These are phyloP conservation scores for Hordeum vulgare DNA, from an alignment of 176 grass and related monocot genomes.

Conservation along the genomic window DNA sequence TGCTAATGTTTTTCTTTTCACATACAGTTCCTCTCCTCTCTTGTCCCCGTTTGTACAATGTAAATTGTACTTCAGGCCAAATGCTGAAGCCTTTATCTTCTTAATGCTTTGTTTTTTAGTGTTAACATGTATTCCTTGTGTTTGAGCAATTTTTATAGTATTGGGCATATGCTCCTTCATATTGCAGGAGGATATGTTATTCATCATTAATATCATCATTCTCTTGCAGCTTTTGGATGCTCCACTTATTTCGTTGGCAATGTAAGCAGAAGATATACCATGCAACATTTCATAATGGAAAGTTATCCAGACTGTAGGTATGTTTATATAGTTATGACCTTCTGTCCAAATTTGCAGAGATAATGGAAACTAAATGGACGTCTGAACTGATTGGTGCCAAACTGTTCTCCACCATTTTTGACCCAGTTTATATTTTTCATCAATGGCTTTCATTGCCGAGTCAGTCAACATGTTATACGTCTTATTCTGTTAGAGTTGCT, in stretches of 20 bases:
- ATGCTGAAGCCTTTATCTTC: background rate
- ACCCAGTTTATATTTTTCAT: constrained; percentile 87
- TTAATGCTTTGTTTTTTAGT: constrained; percentile 13
- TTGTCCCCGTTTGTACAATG: background rate
- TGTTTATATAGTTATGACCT: background rate
- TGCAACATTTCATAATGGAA: background rate
- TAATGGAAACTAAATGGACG: constrained; percentile 19
- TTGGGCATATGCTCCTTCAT: constrained; percentile 13
- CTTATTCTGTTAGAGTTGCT: background rate
- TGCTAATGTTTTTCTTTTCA: background rate
- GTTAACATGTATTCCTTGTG: background rate
- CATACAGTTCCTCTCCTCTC: background rate
- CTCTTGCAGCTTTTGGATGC: constrained; percentile 75
- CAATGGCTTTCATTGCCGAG: constrained; percentile 66
- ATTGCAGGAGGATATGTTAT: constrained; percentile 85
- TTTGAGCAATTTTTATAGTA: constrained; percentile 13
- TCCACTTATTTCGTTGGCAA: constrained; percentile 39
- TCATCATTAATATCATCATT: no score
- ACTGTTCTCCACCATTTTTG: constrained; percentile 63
- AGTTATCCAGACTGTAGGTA: background rate
- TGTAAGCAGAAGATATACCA: constrained; percentile 41
- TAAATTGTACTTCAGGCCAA: constrained; percentile 2
- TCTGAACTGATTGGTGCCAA: constrained; percentile 37
- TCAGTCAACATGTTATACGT: constrained; percentile 19
- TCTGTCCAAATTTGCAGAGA: constrained; percentile 36